A percentile compares a stretch with the other conserved stretches of the same genome.
These are phyloP conservation scores for Botryotinia narcissicola DNA, from an alignment of 2,329 filamentous ascomycete genomes.

Conservation along the genomic window DNA sequence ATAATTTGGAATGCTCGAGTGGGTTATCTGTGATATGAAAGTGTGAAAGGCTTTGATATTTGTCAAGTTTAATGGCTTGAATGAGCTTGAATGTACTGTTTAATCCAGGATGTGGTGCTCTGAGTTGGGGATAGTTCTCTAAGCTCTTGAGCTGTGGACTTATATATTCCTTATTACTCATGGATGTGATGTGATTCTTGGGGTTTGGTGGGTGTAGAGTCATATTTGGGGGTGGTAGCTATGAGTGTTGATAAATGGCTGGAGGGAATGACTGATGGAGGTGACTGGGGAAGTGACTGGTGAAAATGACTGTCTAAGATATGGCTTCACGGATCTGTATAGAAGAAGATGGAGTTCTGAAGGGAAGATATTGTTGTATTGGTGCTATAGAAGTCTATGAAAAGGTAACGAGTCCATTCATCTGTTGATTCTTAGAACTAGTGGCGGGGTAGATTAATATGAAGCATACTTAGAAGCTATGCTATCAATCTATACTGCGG, in stretches of 20 bases:
- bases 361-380: too few species aligned
- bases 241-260: not conserved
- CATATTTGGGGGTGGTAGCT: not conserved
- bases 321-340: too few species aligned
- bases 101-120: rapidly evolving
- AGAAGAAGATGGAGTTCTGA: too few species aligned
- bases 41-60: rapidly evolving
- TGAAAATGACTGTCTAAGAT: too few species aligned
- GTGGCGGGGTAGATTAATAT: not conserved
- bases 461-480: not conserved
- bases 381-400: not conserved
- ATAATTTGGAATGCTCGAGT: not conserved
- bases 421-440: not conserved
- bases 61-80: not conserved
- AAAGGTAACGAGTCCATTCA: not conserved
- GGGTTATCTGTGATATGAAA: not conserved
- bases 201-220: not conserved
- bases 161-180: not conserved
- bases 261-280: not conserved
- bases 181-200: not conserved
- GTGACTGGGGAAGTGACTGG: too few species aligned
- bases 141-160: not conserved
- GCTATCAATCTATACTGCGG: rapidly evolving
- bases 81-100: not conserved
- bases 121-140: not conserved